Conservation (phyloP, 2,329 filamentous ascomycete species). For the Diaporthe sp. region DNA sequence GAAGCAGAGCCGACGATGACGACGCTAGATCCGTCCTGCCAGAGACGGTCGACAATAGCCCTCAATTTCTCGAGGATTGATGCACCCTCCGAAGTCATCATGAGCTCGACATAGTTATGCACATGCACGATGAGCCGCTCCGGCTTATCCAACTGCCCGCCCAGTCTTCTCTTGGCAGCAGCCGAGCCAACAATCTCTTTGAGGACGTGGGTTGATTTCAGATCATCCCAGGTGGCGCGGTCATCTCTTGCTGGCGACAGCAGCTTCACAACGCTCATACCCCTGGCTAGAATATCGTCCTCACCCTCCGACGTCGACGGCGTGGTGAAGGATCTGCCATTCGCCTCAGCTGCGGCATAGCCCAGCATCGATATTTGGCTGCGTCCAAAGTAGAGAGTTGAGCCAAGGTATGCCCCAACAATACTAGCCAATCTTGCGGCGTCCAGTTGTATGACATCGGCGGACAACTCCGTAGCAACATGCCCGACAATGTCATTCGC, state of each 20-base stretch:
- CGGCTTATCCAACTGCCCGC: slow-evolving; percentile 38
- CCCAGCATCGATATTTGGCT: slow-evolving; percentile 68
- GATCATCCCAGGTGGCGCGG: slow-evolving; percentile 66
- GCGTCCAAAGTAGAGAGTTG: slow-evolving; percentile 63
- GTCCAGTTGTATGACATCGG: slow-evolving; percentile 77
- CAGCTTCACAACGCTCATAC: slow-evolving; percentile 48
- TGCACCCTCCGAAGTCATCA: slow-evolving; percentile 76
- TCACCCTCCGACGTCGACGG: slow-evolving; percentile 61
- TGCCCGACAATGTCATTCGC: slow-evolving; percentile 48
- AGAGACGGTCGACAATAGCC: slow-evolving; percentile 77
- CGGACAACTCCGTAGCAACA: slow-evolving; percentile 59
- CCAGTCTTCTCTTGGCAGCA: slow-evolving; percentile 51
- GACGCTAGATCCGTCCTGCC: slow-evolving; percentile 78
- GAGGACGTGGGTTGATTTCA: slow-evolving; percentile 71
- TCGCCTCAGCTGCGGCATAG: slow-evolving; percentile 68
- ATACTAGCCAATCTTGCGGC: slow-evolving; percentile 79
- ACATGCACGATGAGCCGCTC: slow-evolving; percentile 78
- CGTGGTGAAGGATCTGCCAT: slow-evolving; percentile 59
- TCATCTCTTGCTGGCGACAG: slow-evolving; percentile 54
- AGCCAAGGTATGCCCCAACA: slow-evolving; percentile 77
- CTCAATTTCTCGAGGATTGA: slow-evolving; percentile 79
- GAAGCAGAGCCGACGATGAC: slow-evolving; percentile 84
- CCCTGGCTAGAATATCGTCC: slow-evolving; percentile 44
- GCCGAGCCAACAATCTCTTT: slow-evolving; percentile 68
- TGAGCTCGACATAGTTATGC: slow-evolving; percentile 85